Conservation (phyloP, 2,329 filamentous ascomycete genomes). For the Rhinocladiella mackenziei region DNA sequence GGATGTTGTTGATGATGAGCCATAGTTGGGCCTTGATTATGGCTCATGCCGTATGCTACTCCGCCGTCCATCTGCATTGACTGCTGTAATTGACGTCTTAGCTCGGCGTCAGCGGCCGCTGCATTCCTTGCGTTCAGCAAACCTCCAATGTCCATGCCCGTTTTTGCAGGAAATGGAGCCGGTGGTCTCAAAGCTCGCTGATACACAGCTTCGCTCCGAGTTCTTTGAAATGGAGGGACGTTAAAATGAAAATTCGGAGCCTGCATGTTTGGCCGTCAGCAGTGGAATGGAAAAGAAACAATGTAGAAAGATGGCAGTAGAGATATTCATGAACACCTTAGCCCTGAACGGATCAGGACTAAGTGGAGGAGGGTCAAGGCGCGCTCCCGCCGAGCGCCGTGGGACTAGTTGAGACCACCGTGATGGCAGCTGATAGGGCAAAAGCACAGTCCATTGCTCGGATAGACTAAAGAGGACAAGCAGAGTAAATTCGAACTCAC, state of each 20-base stretch:
- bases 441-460: conserved; percentile 19
- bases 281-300: conserved; percentile 15
- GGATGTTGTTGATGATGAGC: conserved; percentile 46
- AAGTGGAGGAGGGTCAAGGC: conserved; percentile 24
- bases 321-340: conserved; percentile 22
- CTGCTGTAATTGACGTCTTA: conserved; percentile 46
- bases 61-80: conserved; percentile 38
- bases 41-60: conserved; percentile 53
- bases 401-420: conserved; percentile 15
- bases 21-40: conserved; percentile 45
- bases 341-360: conserved; percentile 24
- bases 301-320: conserved; percentile 7
- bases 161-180: conserved; percentile 19
- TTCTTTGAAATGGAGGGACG: conserved; percentile 13
- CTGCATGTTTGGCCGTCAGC: conserved; percentile 27
- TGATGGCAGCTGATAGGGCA: conserved; percentile 8
- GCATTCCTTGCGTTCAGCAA: conserved; percentile 50
- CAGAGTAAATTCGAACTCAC: conserved; percentile 11
- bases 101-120: conserved; percentile 40
- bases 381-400: conserved; percentile 11
- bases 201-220: conserved; percentile 17
- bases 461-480: conserved; percentile 1
- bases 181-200: conserved; percentile 18
- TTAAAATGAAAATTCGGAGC: conserved; percentile 19
- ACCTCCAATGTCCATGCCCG: conserved; percentile 50